Base-by-base conservation (phyloP, 2,329 filamentous ascomycete genomes). In the Didymella keratinophila region DNA sequence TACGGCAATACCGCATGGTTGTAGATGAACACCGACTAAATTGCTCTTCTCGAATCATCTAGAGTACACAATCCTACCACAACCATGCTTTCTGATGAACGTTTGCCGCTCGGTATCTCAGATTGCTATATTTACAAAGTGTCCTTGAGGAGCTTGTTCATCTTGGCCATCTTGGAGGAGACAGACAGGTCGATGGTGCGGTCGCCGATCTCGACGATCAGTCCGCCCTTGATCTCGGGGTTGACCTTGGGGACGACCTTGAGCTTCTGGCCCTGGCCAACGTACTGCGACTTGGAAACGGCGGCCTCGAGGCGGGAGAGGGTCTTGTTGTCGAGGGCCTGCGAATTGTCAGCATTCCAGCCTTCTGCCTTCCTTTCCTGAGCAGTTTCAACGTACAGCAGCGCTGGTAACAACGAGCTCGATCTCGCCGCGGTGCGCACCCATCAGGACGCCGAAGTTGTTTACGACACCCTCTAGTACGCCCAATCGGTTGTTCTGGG, bases 131-230 rank as follows among this genome's bases (percentile, higher is more conserved):
- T 93, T 91, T 97, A 99, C 91, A 99, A 85, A 81, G 90, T 86
- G 83, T 99, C 95, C 72, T 87, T 93, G 78, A 99, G 90, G 79
- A 97, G 89, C 90, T 98, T 99, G 92, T 99, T 99, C 87, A 99
- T 92, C 88, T 93, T 96, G 79, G 91, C 87, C 81, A 99, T 90
- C 87, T 94, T 96, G 79, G 91, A 85, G 48, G 94, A 94, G 76
- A 99, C 93, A 81, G 90, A 95, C 71, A 97, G 90, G 82, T 99
- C 95, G 78, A 99, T 97, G 79, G 94, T 98, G 78, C 94, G 91
- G 86, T 98, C 94, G 75, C 93, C 94, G 71, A 98, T 90, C 84
- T 98, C 94, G 76, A 99, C 94, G 68, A 99, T 82, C 69, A 99
- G 88, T 63, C 95, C 95, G 69, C 95, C 95, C 68, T 96, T 82